phyloP scores from a whole-genome alignment of 1,139 yeast species.

The Yamadazyma mexicana region DNA sequence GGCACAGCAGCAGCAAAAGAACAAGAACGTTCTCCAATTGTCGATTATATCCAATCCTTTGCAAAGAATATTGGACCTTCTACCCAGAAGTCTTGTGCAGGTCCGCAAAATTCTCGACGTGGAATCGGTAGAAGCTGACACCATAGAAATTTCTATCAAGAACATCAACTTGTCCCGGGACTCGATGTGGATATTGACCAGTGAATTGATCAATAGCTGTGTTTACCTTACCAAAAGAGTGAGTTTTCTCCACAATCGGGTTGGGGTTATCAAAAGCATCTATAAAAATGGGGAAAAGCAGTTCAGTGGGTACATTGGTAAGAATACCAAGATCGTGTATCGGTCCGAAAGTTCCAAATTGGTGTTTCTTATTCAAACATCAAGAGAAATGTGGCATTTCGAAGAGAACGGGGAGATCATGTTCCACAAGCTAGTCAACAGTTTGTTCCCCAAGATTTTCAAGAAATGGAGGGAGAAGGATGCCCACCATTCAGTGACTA shows the following conservation, averaged over 20 bases:
- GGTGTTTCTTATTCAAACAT: constrained; percentile 81
- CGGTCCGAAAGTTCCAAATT: constrained; percentile 89
- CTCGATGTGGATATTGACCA: constrained; percentile 87
- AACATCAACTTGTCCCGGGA: constrained; percentile 85
- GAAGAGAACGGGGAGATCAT: constrained; percentile 94
- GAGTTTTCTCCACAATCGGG: constrained; percentile 57
- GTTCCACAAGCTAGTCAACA: constrained; percentile 89
- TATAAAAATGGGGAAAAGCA: constrained; percentile 69
- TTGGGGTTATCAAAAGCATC: constrained; percentile 63
- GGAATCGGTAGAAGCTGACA: constrained; percentile 65
- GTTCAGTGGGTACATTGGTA: constrained; percentile 68
- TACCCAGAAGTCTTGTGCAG: constrained; percentile 64
- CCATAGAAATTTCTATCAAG: constrained; percentile 77
- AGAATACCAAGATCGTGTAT: constrained; percentile 75
- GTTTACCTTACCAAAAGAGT: constrained; percentile 67
- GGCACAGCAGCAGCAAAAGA: constrained; percentile 4
- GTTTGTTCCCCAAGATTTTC: constrained; percentile 85
- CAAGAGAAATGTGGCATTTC: constrained; percentile 97
- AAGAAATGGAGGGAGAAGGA: constrained; percentile 83
- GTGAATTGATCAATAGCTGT: constrained; percentile 61
- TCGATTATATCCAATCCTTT: constrained; percentile 67
- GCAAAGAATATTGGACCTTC: constrained; percentile 61
- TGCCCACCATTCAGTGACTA: constrained; percentile 88
- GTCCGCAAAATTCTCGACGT: constrained; percentile 40
- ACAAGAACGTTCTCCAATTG: constrained; percentile 32